Conservation (phyloP, 371 early-diverging fungal species). For the Mucor plumbeus region DNA sequence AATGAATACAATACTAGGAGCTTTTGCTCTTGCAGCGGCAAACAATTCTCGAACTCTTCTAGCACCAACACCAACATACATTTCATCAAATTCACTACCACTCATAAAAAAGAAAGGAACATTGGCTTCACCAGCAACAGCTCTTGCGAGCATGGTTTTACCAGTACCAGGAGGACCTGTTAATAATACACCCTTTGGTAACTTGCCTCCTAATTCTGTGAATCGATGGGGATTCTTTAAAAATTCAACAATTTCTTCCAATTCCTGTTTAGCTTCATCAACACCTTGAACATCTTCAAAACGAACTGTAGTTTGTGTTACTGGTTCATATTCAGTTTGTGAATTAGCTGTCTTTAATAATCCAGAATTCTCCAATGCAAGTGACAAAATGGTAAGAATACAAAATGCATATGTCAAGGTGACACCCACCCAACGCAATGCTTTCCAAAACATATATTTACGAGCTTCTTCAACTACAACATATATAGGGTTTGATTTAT, state of each 20-base stretch:
- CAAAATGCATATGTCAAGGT: conserved; percentile 81
- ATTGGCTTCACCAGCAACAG: conserved; percentile 92
- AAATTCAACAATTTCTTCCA: conserved; percentile 96
- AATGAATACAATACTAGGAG: conserved; percentile 99
- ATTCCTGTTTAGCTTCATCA: conserved; percentile 96
- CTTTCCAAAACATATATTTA: conserved; percentile 73
- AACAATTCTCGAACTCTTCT: conserved; percentile 80
- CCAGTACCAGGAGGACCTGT: conserved; percentile 99
- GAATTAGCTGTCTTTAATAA: conserved; percentile 68
- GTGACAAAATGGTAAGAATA: conserved; percentile 72
- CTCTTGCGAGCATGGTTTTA: conserved; percentile 89
- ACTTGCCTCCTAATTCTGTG: conserved; percentile 90
- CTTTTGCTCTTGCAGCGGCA: conserved; percentile 92
- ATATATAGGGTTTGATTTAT: conserved; percentile 59
- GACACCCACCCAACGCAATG: conserved; percentile 74
- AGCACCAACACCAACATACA: conserved; percentile 99
- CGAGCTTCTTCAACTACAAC: conserved; percentile 69
- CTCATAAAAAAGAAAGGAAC: conserved; percentile 98
- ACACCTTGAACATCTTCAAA: conserved; percentile 97
- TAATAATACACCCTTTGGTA: conserved; percentile 96
- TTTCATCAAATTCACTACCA: conserved; percentile 97
- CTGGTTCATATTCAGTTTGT: conserved; percentile 76
- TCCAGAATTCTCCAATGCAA: conserved; percentile 81
- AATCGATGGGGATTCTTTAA: conserved; percentile 91
- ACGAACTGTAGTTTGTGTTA: conserved; percentile 67